These are phyloP conservation scores for Vitis hybrid DNA, from an alignment of 177 flowering plant genomes.

Conservation along the genomic window DNA sequence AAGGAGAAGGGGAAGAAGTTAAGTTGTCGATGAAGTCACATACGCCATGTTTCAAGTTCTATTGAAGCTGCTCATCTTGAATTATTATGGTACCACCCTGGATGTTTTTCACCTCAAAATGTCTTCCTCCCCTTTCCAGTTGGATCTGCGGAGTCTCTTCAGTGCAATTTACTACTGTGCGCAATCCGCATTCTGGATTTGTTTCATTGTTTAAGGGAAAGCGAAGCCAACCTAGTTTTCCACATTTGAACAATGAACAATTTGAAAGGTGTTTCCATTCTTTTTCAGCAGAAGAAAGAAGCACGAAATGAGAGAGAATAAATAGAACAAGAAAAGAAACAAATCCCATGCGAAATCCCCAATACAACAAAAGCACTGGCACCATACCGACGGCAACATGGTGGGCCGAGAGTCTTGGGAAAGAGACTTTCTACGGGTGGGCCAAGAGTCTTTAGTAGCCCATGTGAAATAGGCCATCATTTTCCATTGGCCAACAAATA, in stretches of 20 bases:
- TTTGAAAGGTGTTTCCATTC: not conserved
- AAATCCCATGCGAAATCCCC: not conserved
- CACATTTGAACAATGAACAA: conserved; percentile 10
- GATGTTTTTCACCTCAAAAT: conserved; percentile 2
- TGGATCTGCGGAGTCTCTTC: not conserved
- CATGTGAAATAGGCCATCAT: no score
- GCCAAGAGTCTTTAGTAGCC: no score
- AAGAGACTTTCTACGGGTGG: no score
- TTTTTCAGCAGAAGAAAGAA: conserved; percentile 3
- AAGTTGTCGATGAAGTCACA: conserved; percentile 10
- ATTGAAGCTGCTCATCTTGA: conserved; percentile 2
- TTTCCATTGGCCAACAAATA: no score
- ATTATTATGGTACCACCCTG: conserved; percentile 1
- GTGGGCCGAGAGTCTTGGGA: no score
- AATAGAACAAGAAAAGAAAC: not conserved
- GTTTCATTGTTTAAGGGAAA: conserved; percentile 10
- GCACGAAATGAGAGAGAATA: conserved; percentile 1
- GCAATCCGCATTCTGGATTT: conserved; percentile 14
- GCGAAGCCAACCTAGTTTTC: not conserved
- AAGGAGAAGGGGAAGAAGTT: no score
- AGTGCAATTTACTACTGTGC: conserved; percentile 6
- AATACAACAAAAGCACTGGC: not conserved
- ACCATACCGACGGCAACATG: not conserved
- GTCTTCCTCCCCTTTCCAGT: not conserved
- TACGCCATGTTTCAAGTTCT: not conserved